Evolutionary conservation across 345 rosid species (phyloP).

Genomic region (Brassica napus): DNA sequence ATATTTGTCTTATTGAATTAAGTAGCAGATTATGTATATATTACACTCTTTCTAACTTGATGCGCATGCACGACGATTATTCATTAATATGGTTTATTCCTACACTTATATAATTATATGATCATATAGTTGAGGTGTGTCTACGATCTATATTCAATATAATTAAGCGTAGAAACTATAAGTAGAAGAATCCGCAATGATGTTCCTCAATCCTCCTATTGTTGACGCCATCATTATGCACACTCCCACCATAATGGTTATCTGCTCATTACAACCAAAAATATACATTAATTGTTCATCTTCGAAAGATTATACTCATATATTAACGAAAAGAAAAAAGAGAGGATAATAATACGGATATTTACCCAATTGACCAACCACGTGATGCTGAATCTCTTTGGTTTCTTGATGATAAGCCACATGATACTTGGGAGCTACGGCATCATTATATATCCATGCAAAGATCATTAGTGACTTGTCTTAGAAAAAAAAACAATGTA

Average conservation of each 20-base stretch:
- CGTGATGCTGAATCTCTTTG: conserved; percentile 61
- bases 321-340: background rate
- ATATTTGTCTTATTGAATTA: conserved; percentile 16
- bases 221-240: conserved; percentile 92
- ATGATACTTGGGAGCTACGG: conserved; percentile 85
- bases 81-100: conserved; percentile 19
- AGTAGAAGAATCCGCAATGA: conserved; percentile 70
- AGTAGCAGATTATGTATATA: conserved; percentile 13
- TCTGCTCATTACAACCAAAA: conserved; percentile 40
- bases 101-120: conserved; percentile 26
- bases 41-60: background rate
- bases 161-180: conserved; percentile 70
- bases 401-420: conserved; percentile 94
- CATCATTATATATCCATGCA: conserved; percentile 4
- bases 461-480: background rate
- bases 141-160: background rate
- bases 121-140: background rate
- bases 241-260: conserved; percentile 57
- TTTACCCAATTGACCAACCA: conserved; percentile 96
- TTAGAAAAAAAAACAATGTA: background rate
- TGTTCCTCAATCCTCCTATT: conserved; percentile 87
- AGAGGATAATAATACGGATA: background rate
- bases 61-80: background rate
- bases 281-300: background rate
- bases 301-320: background rate